Evolutionary conservation across 2,329 filamentous ascomycete genomes (phyloP).

Genomic region (Colletotrichum sp.): DNA sequence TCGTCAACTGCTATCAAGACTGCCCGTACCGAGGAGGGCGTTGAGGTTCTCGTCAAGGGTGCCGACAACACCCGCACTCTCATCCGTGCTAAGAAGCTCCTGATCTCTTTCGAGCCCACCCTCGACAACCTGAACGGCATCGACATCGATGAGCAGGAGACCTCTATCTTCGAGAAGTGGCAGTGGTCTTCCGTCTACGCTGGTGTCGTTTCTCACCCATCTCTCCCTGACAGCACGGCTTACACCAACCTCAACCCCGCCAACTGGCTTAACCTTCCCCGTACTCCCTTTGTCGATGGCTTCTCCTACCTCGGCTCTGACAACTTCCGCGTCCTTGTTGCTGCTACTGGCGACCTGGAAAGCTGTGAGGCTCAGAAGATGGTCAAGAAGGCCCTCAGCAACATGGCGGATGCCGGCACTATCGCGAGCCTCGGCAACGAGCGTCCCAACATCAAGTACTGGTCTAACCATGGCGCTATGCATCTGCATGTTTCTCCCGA

Average conservation of each 20-base stretch:
- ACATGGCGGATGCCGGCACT: slow-evolving; percentile 25
- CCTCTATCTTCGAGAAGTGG: slow-evolving; percentile 34
- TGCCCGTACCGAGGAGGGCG: slow-evolving; percentile 31
- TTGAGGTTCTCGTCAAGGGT: slow-evolving; percentile 32
- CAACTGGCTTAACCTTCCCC: slow-evolving; percentile 30
- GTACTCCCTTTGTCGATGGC: slow-evolving; percentile 29
- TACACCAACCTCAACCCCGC: slow-evolving; percentile 31
- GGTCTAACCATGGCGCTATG: slow-evolving; percentile 35
- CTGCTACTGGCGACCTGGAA: slow-evolving; percentile 25
- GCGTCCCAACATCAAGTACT: slow-evolving; percentile 28
- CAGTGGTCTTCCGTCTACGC: slow-evolving; percentile 35
- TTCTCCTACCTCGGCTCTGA: slow-evolving; percentile 30
- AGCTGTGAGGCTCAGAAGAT: slow-evolving; percentile 27
- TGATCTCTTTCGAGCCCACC: slow-evolving; percentile 40
- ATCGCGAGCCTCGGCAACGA: slow-evolving; percentile 20
- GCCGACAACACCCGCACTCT: slow-evolving; percentile 15
- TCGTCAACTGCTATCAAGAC: slow-evolving; percentile 36
- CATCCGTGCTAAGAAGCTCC: slow-evolving; percentile 36
- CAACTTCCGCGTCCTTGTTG: slow-evolving; percentile 31
- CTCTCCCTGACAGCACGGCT: slow-evolving; percentile 29
- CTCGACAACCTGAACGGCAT: slow-evolving; percentile 33
- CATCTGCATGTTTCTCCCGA: slow-evolving; percentile 32
- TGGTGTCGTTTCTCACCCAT: slow-evolving; percentile 34
- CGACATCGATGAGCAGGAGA: slow-evolving; percentile 35
- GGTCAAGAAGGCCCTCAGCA: slow-evolving; percentile 25